A percentile compares a stretch with the other conserved stretches of the same genome.
phyloP scores from a whole-genome alignment of 306 rosid genomes.

The Neltuma alba region DNA sequence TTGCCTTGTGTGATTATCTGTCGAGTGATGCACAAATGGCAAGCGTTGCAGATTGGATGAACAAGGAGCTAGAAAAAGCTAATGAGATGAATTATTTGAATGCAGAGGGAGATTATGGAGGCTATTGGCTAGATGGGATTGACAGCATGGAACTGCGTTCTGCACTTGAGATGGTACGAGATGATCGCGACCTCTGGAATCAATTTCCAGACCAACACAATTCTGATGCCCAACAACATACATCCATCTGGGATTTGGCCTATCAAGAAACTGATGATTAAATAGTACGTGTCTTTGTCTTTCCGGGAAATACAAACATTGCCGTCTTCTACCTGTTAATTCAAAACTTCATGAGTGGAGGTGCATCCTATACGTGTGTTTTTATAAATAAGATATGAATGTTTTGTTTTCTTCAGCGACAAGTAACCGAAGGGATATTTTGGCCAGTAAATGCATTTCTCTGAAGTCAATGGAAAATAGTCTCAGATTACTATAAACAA shows the following conservation, averaged over 20 bases:
- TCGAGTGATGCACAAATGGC: constrained; percentile 4
- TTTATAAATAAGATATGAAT: background rate
- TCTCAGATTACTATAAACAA: no score
- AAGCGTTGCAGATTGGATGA: constrained; percentile 52
- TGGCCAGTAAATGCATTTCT: background rate
- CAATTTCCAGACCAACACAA: constrained; percentile 16
- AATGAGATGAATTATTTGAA: constrained; percentile 3
- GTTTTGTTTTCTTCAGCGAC: background rate
- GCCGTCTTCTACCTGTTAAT: background rate
- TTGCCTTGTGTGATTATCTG: no score
- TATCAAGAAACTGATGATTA: background rate
- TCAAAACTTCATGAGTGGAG: background rate
- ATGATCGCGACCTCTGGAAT: constrained; percentile 24
- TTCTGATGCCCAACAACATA: constrained; percentile 30
- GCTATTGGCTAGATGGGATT: constrained; percentile 40
- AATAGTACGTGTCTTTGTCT: no score
- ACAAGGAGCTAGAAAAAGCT: constrained; percentile 42
- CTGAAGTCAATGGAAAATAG: background rate
- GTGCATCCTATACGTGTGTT: background rate
- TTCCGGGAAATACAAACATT: no score
- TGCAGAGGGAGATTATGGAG: constrained; percentile 6
- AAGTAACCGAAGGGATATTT: background rate
- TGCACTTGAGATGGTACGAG: constrained; percentile 4
- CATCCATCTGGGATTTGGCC: constrained; percentile 61
- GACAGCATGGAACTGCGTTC: constrained; percentile 30